Base-by-base conservation (phyloP, 805 yeast species). In the Candida rishiriensis region DNA sequence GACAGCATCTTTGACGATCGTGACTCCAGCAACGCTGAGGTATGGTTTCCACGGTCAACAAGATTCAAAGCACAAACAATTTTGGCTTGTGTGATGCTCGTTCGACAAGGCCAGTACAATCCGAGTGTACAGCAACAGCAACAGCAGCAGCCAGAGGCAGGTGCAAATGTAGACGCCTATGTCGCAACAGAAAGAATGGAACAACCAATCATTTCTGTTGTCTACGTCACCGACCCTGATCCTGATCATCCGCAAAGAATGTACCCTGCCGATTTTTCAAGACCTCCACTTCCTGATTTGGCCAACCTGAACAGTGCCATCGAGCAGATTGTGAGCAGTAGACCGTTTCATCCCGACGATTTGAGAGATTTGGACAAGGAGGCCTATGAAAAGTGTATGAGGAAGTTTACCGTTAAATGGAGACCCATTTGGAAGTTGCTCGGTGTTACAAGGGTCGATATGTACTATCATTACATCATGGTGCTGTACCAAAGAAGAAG, bases 391-490 rank as follows among this genome's bases (percentile, higher is more conserved):
- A 49, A 61, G 3, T 70, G 79, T 4, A 52, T 62, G 13, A 42
- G 48, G 30, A 45, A 40, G 48, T 54, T 43, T 39, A 48, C 40
- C 17, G 60, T 64, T 55, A 35, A 44, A 21, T 65, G 59, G 53
- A 52, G 48, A 13, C 28, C 73, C 0, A 76, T 76, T 57, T 81
- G 85, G 84, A 59, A 57, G 34, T 21, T 76, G 4, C 76, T 82
- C 82, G 84, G 85, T 1, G 68, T 82, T 31, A 53, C 71, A 3
- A 66, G 55, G 39, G 51, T 58, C 9, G 79, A 81, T 48, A 52
- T 82, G 42, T 72, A 70, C 54, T 68, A 77, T 57, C 74, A 79
- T 66, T 78, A 75, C 13, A 79, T 79, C 29, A 61, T 73, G 35
- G 45, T 46, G 36, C 53, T 56, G 37, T 70, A 68, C 50, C 60